phyloP scores from a whole-genome alignment of 192 early-diverging fungal species.

The Coemansia sp. region DNA sequence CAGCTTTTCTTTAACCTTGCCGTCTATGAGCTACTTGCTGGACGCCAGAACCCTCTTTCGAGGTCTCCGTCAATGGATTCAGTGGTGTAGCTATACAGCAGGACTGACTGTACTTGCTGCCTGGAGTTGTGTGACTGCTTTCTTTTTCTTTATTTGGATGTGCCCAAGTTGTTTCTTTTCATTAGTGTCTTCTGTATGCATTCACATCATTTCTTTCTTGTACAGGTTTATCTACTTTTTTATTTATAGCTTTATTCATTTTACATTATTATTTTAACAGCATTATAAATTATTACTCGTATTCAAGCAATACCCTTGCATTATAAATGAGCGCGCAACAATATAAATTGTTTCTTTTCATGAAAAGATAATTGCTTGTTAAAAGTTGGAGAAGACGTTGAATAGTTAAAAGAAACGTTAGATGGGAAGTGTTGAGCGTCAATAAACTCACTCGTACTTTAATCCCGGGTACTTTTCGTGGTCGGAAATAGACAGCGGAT shows the following conservation, averaged over 20 bases:
- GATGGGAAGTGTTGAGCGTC: slow-evolving; percentile 10
- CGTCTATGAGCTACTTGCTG: slow-evolving; percentile 47
- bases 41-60: slow-evolving; percentile 34
- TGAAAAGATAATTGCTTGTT: not conserved
- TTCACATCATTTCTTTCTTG: not conserved
- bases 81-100: not conserved
- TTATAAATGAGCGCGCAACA: not conserved
- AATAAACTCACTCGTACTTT: slow-evolving; percentile 20
- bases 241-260: not conserved
- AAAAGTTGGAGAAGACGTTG: too few relatives aligned
- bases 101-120: not conserved
- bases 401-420: not conserved
- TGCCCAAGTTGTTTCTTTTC: slow-evolving; percentile 7
- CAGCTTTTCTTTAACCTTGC: slow-evolving; percentile 38
- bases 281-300: not conserved
- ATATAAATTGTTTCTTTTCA: not conserved
- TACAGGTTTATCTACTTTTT: not conserved
- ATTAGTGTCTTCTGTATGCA: not conserved
- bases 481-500: slow-evolving; percentile 19
- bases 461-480: slow-evolving; percentile 38
- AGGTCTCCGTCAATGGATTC: slow-evolving; percentile 40
- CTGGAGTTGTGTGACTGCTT: not conserved
- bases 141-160: not conserved
- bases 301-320: too few relatives aligned
- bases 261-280: slow-evolving; percentile 1